Conservation (phyloP, 208 protist species). For the Leishmania lainsoni region DNA sequence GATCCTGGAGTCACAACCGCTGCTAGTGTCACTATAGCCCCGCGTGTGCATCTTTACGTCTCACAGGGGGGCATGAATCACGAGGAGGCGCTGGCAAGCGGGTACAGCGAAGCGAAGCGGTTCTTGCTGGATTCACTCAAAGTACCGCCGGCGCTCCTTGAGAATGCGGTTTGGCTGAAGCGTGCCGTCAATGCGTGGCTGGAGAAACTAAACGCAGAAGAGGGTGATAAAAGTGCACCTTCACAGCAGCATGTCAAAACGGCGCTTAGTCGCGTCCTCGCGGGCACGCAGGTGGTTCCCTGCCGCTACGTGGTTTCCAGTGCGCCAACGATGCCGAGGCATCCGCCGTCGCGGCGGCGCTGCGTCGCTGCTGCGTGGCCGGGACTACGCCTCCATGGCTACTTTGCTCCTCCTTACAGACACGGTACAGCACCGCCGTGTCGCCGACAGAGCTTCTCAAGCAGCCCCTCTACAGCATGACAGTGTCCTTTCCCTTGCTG, state of each 20-base stretch:
- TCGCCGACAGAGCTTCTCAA: constrained; percentile 10
- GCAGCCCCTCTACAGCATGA: constrained; percentile 10
- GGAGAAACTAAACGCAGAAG: not conserved
- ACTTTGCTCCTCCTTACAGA: constrained; percentile 16
- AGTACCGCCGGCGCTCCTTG: constrained; percentile 16
- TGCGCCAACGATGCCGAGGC: constrained; percentile 23
- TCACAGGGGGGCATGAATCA: constrained; percentile 23
- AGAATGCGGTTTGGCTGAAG: constrained; percentile 29
- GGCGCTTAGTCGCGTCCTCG: constrained; percentile 14
- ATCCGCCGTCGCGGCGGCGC: constrained; percentile 10
- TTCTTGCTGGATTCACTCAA: constrained; percentile 12
- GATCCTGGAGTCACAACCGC: not conserved
- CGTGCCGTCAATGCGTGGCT: constrained; percentile 20
- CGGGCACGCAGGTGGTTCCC: constrained; percentile 17
- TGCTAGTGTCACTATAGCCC: not conserved
- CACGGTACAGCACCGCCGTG: constrained; percentile 11
- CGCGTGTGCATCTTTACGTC: constrained; percentile 27
- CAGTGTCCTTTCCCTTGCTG: constrained; percentile 20
- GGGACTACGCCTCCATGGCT: constrained; percentile 5
- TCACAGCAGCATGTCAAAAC: not conserved
- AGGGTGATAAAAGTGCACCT: not conserved
- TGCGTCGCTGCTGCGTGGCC: constrained; percentile 26
- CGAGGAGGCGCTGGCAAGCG: constrained; percentile 7
- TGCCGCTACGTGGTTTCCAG: constrained; percentile 26
- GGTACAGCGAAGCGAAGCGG: constrained; percentile 9